Base-by-base conservation (phyloP, 371 early-diverging fungal species). In the Syncephalastrum racemosum region DNA sequence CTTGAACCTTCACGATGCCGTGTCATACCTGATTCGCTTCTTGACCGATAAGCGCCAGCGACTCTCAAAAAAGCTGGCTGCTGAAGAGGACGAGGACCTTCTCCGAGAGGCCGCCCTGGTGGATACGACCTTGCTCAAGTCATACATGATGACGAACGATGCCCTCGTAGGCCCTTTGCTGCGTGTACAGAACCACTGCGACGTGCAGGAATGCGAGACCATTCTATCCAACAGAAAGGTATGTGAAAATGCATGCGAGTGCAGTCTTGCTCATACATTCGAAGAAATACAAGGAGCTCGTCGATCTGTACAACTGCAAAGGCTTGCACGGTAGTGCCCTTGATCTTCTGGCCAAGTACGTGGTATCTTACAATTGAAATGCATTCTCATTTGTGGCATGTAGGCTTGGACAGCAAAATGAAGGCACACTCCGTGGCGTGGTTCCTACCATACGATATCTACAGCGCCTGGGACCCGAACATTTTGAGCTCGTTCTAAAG, bases 271-370 rank as follows among this genome's bases (percentile, higher is more conserved):
- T 18, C 19, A 46, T 53, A n/a, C 31, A 2, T 4, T 22, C 36
- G 2, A 16, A 83, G 82, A 92, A 91, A 75, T 88, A 88, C 64
- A 73, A 79, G 41, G 95, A 95, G 66, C 71, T 97, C 23, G 87
- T 95, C 8, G 96, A 96, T 62, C 80, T 96, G 46, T 97, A 94
- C 69, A 84, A 87, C 39, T 89, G 91, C 59, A 94, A 94, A 63
- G 91, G 90, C 5, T 79, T 91, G 39, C 95, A 95, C 67, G 82
- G 83, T 23, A 88, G 90, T 58, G 95, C 96, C 0, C 78, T 96
- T 22, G 88, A 90, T 58, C 75, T 93, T n/a, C 73, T 93, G 50
- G 79, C 68, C 67, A 73, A 62, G 75, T 70, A 71, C 46, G 44
- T 40, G 49, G 19, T 19, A 55, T 43, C 23, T 25, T 42, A 42